Conservation (phyloP, 2,329 filamentous ascomycete genomes). For the Sarocladium brachiariae region DNA sequence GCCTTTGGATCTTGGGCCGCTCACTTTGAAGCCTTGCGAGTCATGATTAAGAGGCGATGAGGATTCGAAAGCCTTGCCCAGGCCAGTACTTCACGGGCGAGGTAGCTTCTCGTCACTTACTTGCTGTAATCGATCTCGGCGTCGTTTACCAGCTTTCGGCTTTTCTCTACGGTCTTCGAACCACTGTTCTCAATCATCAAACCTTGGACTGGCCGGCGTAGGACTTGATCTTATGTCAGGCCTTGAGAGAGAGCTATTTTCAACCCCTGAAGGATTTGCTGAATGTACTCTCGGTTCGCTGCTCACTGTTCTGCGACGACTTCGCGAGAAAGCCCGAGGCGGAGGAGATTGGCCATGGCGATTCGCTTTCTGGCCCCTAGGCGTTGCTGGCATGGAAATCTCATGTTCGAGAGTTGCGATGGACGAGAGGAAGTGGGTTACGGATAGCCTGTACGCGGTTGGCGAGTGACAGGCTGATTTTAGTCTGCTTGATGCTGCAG, state of each 20-base stretch:
- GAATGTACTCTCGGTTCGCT: neutral
- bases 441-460: constrained; percentile 1
- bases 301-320: neutral
- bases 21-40: neutral
- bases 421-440: constrained; percentile 1
- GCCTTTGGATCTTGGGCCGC: constrained; percentile 1
- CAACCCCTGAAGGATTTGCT: neutral
- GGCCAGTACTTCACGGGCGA: neutral
- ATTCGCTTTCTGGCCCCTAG: constrained; percentile 4
- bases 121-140: neutral
- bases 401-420: neutral
- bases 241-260: neutral
- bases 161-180: neutral
- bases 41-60: constrained; percentile 1
- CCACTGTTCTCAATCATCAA: neutral
- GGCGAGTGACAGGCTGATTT: constrained; percentile 4
- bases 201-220: neutral
- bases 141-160: neutral
- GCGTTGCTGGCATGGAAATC: constrained; percentile 1
- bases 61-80: neutral
- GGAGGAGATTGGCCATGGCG: constrained; percentile 5
- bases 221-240: neutral
- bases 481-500: neutral
- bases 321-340: neutral
- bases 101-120: neutral